Base-by-base conservation (phyloP, 2,329 filamentous ascomycete species). In the Aspergillus uvarum region DNA sequence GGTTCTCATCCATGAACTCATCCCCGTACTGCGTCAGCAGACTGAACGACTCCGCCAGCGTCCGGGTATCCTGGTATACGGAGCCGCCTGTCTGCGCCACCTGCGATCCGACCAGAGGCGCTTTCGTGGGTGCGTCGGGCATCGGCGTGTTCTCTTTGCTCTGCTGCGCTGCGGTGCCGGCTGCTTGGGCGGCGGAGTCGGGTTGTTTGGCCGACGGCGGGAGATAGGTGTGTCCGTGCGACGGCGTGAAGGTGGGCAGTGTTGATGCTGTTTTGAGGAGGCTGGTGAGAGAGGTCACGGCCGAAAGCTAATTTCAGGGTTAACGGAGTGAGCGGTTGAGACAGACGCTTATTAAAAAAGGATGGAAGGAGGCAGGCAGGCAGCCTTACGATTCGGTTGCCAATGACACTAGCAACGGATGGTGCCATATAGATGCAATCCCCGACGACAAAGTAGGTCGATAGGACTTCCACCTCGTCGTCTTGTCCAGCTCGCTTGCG, bases 1-100 rank as follows among this genome's bases (percentile, higher is more conserved):
- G 85, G 61, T 83, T 86, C 66, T 88, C 85, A 69, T 89, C 86
- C 77, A 85, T 85, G 73, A 81, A 88, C 63, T 88, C 86, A 64
- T 85, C 81, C 14, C 81, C 83, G 67, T 84, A 87, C 7, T 75
- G 75, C 12, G 82, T 74, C 24, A 82, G 80, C 35, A 87, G 76
- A 38, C 70, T 74, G 55, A 85, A 79, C 8, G 83, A 82, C 21
- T 82, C 77, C 19, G 73, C 74, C 2, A 82, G 69, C n/a, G 71
- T 78, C 38, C 75, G 74, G 7, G 73, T 73, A 60, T 79, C 75
- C 47, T 76, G 72, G 21, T 70, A 67, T 21, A 61, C 65, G 6
- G 72, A 67, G 48, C 67, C 62, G 29, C 32, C 32, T 0, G 67
- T 59, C 16, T 65, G 66, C 22, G 56, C 64, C 5, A 59, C 56